Evolutionary conservation across 2,329 filamentous ascomycete species (phyloP).

Genomic region (Didymella glomerata): DNA sequence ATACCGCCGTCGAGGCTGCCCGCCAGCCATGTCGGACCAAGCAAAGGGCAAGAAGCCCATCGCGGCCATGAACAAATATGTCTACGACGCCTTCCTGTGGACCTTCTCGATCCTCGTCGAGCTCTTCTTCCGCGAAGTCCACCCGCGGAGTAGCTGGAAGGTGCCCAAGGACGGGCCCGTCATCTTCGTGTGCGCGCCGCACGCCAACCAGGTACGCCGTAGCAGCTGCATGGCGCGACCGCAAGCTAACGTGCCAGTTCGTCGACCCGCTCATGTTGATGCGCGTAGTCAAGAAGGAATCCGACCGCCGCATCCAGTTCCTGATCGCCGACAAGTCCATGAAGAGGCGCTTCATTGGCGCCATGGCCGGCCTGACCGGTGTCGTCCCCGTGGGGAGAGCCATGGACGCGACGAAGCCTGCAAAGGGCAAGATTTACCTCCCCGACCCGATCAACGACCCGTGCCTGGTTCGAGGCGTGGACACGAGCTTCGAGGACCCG

Average conservation of each 20-base stretch:
- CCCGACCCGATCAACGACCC: conserved; percentile 88
- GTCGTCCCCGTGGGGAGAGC: conserved; percentile 93
- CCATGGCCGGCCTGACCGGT: conserved; percentile 82
- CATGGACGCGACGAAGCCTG: conserved; percentile 85
- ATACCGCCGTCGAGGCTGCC: conserved; percentile 17
- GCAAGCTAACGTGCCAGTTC: conserved; percentile 66
- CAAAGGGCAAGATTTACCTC: conserved; percentile 81
- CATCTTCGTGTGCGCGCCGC: conserved; percentile 94
- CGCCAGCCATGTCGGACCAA: conserved; percentile 26
- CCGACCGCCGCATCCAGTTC: conserved; percentile 87
- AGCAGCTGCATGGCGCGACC: not conserved
- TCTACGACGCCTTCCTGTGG: conserved; percentile 81
- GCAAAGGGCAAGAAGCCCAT: conserved; percentile 46
- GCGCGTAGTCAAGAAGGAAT: conserved; percentile 85
- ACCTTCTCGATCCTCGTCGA: conserved; percentile 84
- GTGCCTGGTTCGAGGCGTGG: conserved; percentile 78
- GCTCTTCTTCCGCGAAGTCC: conserved; percentile 97
- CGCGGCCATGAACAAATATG: conserved; percentile 71
- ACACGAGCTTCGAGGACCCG: conserved; percentile 78
- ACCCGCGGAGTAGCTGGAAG: conserved; percentile 93
- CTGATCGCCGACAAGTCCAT: conserved; percentile 97
- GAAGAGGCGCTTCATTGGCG: conserved; percentile 86
- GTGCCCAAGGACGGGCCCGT: conserved; percentile 88
- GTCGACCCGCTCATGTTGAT: conserved; percentile 95
- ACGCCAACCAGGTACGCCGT: conserved; percentile 72